Percentiles rank a stretch among this genome's conserved stretches.
These are phyloP conservation scores for Akanthomyces uredinophilus DNA, from an alignment of 2,329 filamentous ascomycete genomes.

Conservation along the genomic window DNA sequence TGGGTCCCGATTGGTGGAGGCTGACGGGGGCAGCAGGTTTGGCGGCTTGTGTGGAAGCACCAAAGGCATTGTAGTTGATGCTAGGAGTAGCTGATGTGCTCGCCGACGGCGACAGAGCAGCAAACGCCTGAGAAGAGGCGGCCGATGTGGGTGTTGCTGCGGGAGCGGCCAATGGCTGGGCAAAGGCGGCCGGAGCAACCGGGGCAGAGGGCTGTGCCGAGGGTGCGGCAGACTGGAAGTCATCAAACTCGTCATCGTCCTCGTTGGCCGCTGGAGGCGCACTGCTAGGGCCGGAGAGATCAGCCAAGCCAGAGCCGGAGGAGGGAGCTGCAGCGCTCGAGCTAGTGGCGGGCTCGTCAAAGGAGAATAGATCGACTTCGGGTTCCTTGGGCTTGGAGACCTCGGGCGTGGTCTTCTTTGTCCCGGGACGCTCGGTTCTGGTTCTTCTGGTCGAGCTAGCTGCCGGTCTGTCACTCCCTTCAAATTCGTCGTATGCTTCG, in stretches of 20 bases:
- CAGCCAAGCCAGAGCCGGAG: slow-evolving; percentile 42
- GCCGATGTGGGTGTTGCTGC: slow-evolving; percentile 41
- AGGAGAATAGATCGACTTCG: slow-evolving; percentile 89
- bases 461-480: slow-evolving; percentile 59
- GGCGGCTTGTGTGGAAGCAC: slow-evolving; percentile 26
- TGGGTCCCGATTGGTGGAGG: slow-evolving; percentile 76
- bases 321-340: slow-evolving; percentile 42
- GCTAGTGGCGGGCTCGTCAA: slow-evolving; percentile 66
- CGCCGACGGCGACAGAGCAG: slow-evolving; percentile 68
- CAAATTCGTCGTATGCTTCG: slow-evolving; percentile 95
- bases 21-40: slow-evolving; percentile 52
- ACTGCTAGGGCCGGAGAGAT: slow-evolving; percentile 31
- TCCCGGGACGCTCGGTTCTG: slow-evolving; percentile 26
- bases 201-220: slow-evolving; percentile 40
- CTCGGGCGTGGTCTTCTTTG: slow-evolving; percentile 46
- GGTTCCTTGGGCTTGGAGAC: slow-evolving; percentile 77
- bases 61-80: slow-evolving; percentile 54
- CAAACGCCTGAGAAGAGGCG: slow-evolving; percentile 73
- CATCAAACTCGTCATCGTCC: slow-evolving; percentile 92
- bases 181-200: slow-evolving; percentile 67
- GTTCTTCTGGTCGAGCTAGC: slow-evolving; percentile 38
- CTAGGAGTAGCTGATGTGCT: slow-evolving; percentile 51
- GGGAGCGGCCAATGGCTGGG: slow-evolving; percentile 77
- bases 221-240: slow-evolving; percentile 81
- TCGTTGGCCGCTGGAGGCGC: slow-evolving; percentile 40